Evolutionary conservation across 1,139 yeast species (phyloP).

Genomic region (Kurtzmaniella natalensis): DNA sequence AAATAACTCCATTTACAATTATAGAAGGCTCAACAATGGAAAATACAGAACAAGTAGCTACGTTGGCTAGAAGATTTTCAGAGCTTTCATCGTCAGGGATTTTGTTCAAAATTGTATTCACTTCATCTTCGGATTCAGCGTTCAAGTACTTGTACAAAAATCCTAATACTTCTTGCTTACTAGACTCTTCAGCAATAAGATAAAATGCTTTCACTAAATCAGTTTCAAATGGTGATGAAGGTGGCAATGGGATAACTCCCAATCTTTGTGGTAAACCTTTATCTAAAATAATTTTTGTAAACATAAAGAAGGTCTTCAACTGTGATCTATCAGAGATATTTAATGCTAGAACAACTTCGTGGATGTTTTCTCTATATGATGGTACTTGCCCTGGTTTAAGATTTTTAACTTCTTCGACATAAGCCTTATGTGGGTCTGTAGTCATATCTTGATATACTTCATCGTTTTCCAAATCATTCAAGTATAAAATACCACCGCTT

Average conservation of each 20-base stretch:
- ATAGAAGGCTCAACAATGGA: constrained; percentile 50
- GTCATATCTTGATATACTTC: constrained; percentile 46
- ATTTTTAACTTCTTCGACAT: constrained; percentile 21
- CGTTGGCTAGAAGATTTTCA: constrained; percentile 24
- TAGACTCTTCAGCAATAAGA: constrained; percentile 27
- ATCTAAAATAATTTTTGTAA: constrained; percentile 48
- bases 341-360: constrained; percentile 69
- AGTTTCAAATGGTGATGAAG: constrained; percentile 14
- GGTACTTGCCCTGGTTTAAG: constrained; percentile 60
- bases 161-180: constrained; percentile 36
- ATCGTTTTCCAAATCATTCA: constrained; percentile 75
- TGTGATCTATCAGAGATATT: constrained; percentile 53
- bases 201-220: constrained; percentile 30
- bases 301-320: constrained; percentile 41
- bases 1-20: constrained; percentile 70
- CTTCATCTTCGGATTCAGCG: constrained; percentile 22
- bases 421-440: constrained; percentile 38
- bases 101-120: constrained; percentile 18
- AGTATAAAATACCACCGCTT: constrained; percentile 53
- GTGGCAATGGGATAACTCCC: constrained; percentile 66
- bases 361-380: constrained; percentile 66
- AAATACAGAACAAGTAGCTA: constrained; percentile 21
- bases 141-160: constrained; percentile 37
- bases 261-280: constrained; percentile 72
- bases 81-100: constrained; percentile 14